Evolutionary conservation across 2,329 filamentous ascomycete genomes (phyloP), one percentile per base, ranked within the genome.

Genomic region (Xylariales sp.): DNA sequence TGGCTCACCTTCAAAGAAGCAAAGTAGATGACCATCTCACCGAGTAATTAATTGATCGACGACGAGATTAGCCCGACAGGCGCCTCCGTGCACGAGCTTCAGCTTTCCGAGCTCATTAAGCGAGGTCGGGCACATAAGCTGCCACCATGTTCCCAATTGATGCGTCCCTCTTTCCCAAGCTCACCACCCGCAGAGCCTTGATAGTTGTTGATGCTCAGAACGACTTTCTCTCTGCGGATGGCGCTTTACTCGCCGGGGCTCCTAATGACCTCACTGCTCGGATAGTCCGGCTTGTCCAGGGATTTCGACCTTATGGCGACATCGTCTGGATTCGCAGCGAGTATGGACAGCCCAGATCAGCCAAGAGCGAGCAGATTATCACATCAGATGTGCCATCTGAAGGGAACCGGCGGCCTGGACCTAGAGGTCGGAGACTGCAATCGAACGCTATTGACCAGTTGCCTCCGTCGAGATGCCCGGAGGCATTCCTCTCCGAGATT

Each of bases 201-300:
- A 70, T 97, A 15, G 68, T 94, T 14, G 74, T 96, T 49, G 91
- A 95, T 55, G 78, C 95, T 25, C 93, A 97, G 58, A 88, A 94
- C 54, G 91, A 96, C 60, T 95, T 97, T 55, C 67, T 94, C 44
- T 73, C 79, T 5, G 65, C 77, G 2, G 73, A 79, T 38, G 85
- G 86, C 41, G 76, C 80, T 19, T 64, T 96, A 15, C 75, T 80
- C 10, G 78, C 90, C 38, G 68, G 69, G 25, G 73, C 78, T 31
- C 79, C 81, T 3, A 63, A 74, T 4, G 77, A 78, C 8, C 87
- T 90, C 47, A 61, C 93, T 32, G 72, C 83, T 28, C 79, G 78
- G 20, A 76, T 89, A 31, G 67, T 80, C 15, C 64, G 74, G 5
- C 69, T 97, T 2, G 81, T 83, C 31, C 74, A 76, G 9, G 76